Evolutionary conservation across 202 grass and related monocot genomes (phyloP), one percentile per base, ranked within the genome.

Genomic region (Thinopyrum obtusiflorum): DNA sequence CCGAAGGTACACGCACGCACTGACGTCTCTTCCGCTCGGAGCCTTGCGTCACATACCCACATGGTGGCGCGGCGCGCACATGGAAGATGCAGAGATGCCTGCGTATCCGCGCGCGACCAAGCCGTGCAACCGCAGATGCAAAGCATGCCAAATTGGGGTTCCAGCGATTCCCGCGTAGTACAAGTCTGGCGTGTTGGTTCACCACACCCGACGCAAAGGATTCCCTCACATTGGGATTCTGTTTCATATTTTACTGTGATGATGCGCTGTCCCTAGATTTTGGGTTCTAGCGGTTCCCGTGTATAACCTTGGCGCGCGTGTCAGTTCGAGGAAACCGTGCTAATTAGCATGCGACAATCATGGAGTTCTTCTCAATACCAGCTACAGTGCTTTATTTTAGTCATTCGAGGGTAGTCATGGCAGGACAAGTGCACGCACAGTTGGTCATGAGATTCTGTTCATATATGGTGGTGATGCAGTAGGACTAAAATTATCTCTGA

Each of bases 271-370:
- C 18, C 7, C 37, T 14, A 37, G 23, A 51, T 64, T n/a, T 83
- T 64, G 36, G 25, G 26, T n/a, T 83, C 69, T 49, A 25, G 40
- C 39, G 13, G 13, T 28, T 44, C 40, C 71, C 13, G 24, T 74
- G 61, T 27, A 11, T 61, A 29, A 5, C 72, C 46, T 11, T 24
- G 36, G 76, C 14, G 33, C 33, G 37, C 11, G 18, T 44, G 12
- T 24, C 49, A 25, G 60, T 18, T 65, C 27, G 24, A 63, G 60
- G 47, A 32, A 63, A 24, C 57, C 3, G 47, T 81, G 63, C 15
- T 49, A 66, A 46, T 83, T 83, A 73, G 23, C 25, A 76, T 76
- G 26, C 18, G 26, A 18, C 11, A 55, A 31, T 76, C 72, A 76
- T 53, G 72, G 7, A 31, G 9, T 47, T 27, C 44, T 15, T 9